These are phyloP conservation scores for Candida maltosa DNA, from an alignment of 805 yeast species.

Conservation along the genomic window DNA sequence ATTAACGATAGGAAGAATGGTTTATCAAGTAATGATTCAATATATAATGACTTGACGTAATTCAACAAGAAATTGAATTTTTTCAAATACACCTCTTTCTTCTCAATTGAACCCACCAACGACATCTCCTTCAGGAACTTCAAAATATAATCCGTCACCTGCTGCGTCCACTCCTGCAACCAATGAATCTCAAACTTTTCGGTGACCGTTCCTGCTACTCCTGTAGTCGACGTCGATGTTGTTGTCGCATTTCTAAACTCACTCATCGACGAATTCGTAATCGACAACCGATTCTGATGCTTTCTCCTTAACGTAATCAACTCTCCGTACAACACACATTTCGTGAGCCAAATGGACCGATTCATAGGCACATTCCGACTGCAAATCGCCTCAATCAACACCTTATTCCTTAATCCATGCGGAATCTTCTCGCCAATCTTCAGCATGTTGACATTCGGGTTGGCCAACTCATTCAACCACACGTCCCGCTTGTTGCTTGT, in stretches of 20 bases:
- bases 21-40: conserved; percentile 65
- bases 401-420: conserved; percentile 79
- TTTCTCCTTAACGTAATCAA: conserved; percentile 30
- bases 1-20: conserved; percentile 62
- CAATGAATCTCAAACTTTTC: conserved; percentile 53
- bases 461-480: conserved; percentile 82
- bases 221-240: too few species aligned
- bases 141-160: conserved; percentile 60
- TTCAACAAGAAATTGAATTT: conserved; percentile 59
- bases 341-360: conserved; percentile 90
- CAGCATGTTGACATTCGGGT: conserved; percentile 60
- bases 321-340: conserved; percentile 83
- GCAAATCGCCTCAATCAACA: conserved; percentile 70
- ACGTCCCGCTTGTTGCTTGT: conserved; percentile 82
- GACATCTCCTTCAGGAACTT: conserved; percentile 43
- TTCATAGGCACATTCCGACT: conserved; percentile 63
- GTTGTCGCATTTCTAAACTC: not conserved
- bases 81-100: conserved; percentile 40
- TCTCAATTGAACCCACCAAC: conserved; percentile 21
- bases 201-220: conserved; percentile 6
- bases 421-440: conserved; percentile 78
- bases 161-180: conserved; percentile 89
- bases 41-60: conserved; percentile 61
- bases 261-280: conserved; percentile 1
- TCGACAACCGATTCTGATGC: conserved; percentile 16